phyloP scores from a whole-genome alignment of 495 filamentous ascomycete genomes.

The Penicillium lividum region DNA sequence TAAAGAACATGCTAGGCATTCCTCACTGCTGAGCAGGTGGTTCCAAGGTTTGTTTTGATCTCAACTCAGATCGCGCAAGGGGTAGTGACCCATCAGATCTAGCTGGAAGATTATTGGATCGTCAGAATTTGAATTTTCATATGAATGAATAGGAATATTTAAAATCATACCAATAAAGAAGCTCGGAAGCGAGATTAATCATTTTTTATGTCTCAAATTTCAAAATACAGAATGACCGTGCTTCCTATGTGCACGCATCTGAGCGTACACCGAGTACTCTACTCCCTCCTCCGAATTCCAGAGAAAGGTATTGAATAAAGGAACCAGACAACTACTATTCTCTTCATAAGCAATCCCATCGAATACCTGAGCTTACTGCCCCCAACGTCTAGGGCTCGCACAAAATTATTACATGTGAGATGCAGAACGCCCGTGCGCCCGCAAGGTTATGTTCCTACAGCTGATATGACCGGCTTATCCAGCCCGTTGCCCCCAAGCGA shows the following conservation, averaged over 20 bases:
- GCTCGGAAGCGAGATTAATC: background rate
- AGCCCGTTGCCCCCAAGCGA: conserved; percentile 15
- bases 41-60: conserved; percentile 17
- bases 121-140: background rate
- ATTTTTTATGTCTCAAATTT: conserved; percentile 2
- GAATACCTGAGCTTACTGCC: background rate
- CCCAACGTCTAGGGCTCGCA: background rate
- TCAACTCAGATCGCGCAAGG: conserved; percentile 22
- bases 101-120: conserved; percentile 10
- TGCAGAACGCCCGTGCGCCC: conserved; percentile 7
- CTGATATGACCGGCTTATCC: conserved; percentile 13
- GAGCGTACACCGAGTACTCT: too few relatives aligned
- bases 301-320: background rate
- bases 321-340: background rate
- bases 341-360: background rate
- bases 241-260: conserved; percentile 3
- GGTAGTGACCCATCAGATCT: conserved; percentile 22
- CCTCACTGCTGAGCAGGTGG: background rate
- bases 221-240: conserved; percentile 1
- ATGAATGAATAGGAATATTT: background rate
- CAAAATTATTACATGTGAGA: background rate
- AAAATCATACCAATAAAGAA: conserved; percentile 1
- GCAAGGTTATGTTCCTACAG: conserved; percentile 24
- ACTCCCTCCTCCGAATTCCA: too few relatives aligned
- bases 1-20: conserved; percentile 4